Base-by-base conservation (phyloP, 257 asterid genomes). In the Lantana camara region DNA sequence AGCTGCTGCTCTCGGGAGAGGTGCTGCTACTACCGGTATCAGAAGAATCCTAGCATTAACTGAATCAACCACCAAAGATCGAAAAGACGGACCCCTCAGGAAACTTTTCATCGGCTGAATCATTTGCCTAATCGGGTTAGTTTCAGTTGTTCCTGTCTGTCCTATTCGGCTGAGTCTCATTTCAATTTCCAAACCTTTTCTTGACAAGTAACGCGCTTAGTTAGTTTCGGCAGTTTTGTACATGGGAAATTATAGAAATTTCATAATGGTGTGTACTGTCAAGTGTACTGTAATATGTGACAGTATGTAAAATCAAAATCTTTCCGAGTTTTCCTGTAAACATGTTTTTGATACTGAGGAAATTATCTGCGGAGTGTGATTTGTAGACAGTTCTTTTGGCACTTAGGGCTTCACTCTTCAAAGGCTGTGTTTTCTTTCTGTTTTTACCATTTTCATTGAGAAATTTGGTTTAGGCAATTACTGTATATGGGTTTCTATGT, bases 1-100 rank as follows among this genome's bases (percentile, higher is more conserved):
- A 77, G 99, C 99, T 46, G 96, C 97, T 45, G 99, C 97, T 22
- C 95, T 94, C 2, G 97, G 99, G 14, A 80, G 97, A 83, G 99
- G 96, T 23, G 97, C 97, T 9, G 95, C 97, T 71, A 88, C 99
- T 0, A 94, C 94, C 10, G 97, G 97, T 37, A 82, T 94, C 57
- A 84, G 91, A 69, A 82, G 95, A 77, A 80, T 94, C 80, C 89
- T 90, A 19, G 97, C 97, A 19, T 72, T 94, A 64, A 94, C 99
- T 0, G 96, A 94, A 74, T 73, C 88, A 38, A 89, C 96, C 21
- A 90, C 93, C 54, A 94, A 90, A 67, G 96, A 94, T 66, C 87
- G 99, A 19, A 94, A 84, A 74, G 99, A 94, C 51, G 97, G 97
- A 29, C 82, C 97, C 2, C 85, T 94, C 64, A 75, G 97, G 73